Conservation (phyloP, 495 filamentous ascomycete species). For the Parachaetomium inaequale region DNA sequence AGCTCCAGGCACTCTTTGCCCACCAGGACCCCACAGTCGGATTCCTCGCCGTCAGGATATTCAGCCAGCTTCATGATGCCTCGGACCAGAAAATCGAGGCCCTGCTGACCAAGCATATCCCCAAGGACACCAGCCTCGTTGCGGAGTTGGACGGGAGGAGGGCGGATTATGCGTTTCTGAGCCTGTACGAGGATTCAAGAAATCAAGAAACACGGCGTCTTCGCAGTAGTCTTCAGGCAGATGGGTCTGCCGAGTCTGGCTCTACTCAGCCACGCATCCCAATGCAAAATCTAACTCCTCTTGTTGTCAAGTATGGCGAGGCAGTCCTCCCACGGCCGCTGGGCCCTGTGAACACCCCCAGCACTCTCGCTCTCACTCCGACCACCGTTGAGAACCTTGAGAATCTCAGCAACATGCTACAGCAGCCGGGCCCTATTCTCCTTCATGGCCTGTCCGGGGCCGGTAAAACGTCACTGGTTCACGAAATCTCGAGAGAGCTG, state of each 20-base stretch:
- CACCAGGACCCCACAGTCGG: slow-evolving; percentile 59
- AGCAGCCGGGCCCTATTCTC: slow-evolving; percentile 64
- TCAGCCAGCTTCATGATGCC: slow-evolving; percentile 74
- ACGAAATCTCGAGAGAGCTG: slow-evolving; percentile 73
- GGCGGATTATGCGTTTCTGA: slow-evolving; percentile 82
- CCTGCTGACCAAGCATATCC: slow-evolving; percentile 63
- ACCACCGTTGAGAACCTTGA: slow-evolving; percentile 69
- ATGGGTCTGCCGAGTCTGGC: slow-evolving; percentile 14
- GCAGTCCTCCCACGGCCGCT: slow-evolving; percentile 65
- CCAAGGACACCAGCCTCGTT: slow-evolving; percentile 52
- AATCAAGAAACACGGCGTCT: slow-evolving; percentile 39
- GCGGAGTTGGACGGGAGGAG: slow-evolving; percentile 70
- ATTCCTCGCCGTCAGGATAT: slow-evolving; percentile 76
- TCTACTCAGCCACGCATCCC: slow-evolving; percentile 22
- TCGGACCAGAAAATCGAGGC: slow-evolving; percentile 72
- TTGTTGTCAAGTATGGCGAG: slow-evolving; percentile 50
- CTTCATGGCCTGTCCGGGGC: slow-evolving; percentile 80
- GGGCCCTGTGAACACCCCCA: slow-evolving; percentile 45
- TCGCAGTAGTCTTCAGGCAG: slow-evolving; percentile 38
- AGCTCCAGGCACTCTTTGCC: slow-evolving; percentile 62
- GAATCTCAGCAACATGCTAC: slow-evolving; percentile 61
- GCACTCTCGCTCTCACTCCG: slow-evolving; percentile 64
- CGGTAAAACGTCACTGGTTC: slow-evolving; percentile 85
- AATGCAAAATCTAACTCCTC: slow-evolving; percentile 39
- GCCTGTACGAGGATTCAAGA: slow-evolving; percentile 69